Conservation (phyloP, 148 eudicot genomes). For the Vaccinium macrocarpon region DNA sequence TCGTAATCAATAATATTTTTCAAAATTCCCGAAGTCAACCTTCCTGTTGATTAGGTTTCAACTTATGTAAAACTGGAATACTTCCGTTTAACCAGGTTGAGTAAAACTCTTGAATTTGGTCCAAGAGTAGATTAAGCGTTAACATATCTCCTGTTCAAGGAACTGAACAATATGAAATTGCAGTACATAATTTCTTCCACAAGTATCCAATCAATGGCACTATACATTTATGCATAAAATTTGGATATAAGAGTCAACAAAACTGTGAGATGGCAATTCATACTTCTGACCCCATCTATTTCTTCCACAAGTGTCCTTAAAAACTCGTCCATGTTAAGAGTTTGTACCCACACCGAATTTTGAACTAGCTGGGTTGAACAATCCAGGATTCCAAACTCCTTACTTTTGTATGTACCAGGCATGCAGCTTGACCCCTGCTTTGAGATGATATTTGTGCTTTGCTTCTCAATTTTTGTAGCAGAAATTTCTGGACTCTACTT, state of each 20-base stretch:
- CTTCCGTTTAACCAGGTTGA: not conserved
- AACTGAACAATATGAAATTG: not conserved
- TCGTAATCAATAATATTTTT: not conserved
- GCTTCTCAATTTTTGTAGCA: not conserved
- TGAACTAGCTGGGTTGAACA: not conserved
- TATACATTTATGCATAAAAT: not conserved
- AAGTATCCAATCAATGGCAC: not conserved
- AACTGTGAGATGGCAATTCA: not conserved
- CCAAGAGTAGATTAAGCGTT: not conserved
- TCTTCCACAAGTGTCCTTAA: not conserved
- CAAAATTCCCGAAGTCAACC: not conserved
- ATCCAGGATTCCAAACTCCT: constrained; percentile 7
- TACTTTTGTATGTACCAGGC: not conserved
- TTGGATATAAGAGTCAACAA: not conserved
- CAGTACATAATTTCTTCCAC: not conserved
- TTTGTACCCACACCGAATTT: not conserved
- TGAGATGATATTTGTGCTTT: not conserved
- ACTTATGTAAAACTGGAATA: not conserved
- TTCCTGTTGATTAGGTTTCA: not conserved
- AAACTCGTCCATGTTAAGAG: not conserved
- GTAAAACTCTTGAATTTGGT: constrained; percentile 10
- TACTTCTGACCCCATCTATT: not conserved
- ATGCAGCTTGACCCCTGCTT: not conserved
- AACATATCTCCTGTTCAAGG: not conserved
- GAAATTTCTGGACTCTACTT: not conserved